A percentile compares a stretch with the other conserved stretches of the same genome.
Evolutionary conservation across 1,284 basidiomycete species (phyloP).

Genomic region (Wolfiporia cocos): DNA sequence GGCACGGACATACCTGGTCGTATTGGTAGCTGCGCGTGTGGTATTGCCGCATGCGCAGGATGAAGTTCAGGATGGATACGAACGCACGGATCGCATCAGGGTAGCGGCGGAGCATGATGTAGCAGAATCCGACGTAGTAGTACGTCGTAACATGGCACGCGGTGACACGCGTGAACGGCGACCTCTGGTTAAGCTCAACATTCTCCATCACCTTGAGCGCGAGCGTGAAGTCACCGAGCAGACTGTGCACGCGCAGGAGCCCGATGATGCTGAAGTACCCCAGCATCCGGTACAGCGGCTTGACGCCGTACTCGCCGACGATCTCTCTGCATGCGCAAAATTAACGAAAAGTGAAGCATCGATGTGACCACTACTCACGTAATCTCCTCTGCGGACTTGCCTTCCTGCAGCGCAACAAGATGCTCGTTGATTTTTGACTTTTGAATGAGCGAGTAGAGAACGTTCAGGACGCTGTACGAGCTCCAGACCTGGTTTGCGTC

Average conservation of each 20-base stretch:
- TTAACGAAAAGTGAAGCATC: constrained; percentile 5
- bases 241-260: constrained; percentile 90
- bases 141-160: constrained; percentile 93
- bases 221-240: constrained; percentile 94
- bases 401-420: constrained; percentile 76
- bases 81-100: constrained; percentile 94
- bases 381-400: constrained; percentile 78
- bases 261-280: constrained; percentile 98
- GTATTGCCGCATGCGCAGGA: constrained; percentile 90
- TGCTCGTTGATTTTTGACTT: constrained; percentile 96
- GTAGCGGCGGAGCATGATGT: constrained; percentile 91
- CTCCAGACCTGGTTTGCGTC: constrained; percentile 89
- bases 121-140: constrained; percentile 96
- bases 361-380: constrained; percentile 43
- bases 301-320: constrained; percentile 87
- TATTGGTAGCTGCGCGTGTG: constrained; percentile 96
- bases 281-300: constrained; percentile 91
- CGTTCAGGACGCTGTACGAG: constrained; percentile 96
- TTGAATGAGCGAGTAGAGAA: constrained; percentile 96
- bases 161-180: constrained; percentile 86
- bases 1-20: constrained; percentile 62
- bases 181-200: constrained; percentile 86
- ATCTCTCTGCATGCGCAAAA: constrained; percentile 55
- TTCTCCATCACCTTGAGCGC: constrained; percentile 95
- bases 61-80: constrained; percentile 90